A percentile compares a stretch with the other conserved stretches of the same genome.
Conservation (phyloP, 495 filamentous ascomycete genomes). For the Tuber indicum region DNA sequence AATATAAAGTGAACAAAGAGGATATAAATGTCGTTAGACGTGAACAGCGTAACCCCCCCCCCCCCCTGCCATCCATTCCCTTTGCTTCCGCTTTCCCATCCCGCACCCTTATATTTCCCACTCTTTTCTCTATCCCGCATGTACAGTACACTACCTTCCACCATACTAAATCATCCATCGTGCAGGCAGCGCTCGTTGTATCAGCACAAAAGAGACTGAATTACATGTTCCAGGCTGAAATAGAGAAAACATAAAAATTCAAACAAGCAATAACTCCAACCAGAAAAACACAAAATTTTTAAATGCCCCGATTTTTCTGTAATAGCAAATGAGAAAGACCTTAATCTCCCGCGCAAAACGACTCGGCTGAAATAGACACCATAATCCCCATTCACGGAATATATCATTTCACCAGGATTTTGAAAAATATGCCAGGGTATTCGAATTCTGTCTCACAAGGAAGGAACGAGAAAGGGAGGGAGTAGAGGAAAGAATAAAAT, state of each 20-base stretch:
- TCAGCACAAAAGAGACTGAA: slow-evolving; percentile 5
- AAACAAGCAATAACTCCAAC: slow-evolving; percentile 3
- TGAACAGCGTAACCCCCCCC: neutral
- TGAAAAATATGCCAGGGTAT: neutral
- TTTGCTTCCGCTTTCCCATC: neutral
- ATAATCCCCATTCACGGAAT: neutral
- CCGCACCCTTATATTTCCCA: neutral
- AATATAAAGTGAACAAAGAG: neutral
- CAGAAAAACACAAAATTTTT: slow-evolving; percentile 5
- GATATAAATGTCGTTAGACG: neutral
- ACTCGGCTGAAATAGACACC: neutral
- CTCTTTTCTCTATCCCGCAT: neutral
- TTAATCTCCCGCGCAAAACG: neutral
- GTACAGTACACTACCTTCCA: neutral
- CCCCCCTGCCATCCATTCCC: neutral
- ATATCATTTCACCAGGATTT: neutral
- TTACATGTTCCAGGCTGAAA: neutral
- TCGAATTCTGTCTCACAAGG: neutral
- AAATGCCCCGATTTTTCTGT: slow-evolving; percentile 3
- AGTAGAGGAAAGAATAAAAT: neutral
- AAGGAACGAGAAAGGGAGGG: neutral
- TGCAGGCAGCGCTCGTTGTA: neutral
- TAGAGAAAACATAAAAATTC: neutral
- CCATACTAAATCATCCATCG: neutral
- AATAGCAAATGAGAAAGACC: neutral